Conservation (phyloP, 108 stramenopile species). For the Pseudonitzschia multiseries region DNA sequence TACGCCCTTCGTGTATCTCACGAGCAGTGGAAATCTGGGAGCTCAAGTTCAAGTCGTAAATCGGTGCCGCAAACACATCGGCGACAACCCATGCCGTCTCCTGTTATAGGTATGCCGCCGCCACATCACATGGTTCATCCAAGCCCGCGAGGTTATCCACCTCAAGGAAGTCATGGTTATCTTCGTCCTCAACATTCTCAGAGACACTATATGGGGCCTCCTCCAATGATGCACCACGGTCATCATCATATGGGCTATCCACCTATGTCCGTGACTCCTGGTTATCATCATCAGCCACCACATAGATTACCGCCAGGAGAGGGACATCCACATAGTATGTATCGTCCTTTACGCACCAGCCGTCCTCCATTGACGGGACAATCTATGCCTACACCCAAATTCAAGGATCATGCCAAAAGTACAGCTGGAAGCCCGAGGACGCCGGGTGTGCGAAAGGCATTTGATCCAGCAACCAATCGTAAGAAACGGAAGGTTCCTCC, state of each 20-base stretch:
- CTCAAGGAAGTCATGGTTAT: constrained; percentile 17
- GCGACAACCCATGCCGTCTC: constrained; percentile 26
- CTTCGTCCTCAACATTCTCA: constrained; percentile 12
- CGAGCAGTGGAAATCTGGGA: constrained; percentile 57
- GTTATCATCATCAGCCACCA: constrained; percentile 22
- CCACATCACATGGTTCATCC: constrained; percentile 38
- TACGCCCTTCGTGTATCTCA: constrained; percentile 67
- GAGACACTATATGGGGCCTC: constrained; percentile 19
- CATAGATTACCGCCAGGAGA: constrained; percentile 12
- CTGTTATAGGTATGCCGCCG: constrained; percentile 7
- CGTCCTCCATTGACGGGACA: constrained; percentile 15
- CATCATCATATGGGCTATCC: constrained; percentile 38
- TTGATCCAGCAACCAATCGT: constrained; percentile 37
- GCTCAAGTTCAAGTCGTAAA: constrained; percentile 9
- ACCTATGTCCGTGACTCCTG: constrained; percentile 38
- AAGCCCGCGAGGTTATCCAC: constrained; percentile 26
- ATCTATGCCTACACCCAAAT: neutral
- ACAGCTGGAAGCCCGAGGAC: constrained; percentile 27
- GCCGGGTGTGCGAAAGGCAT: constrained; percentile 26
- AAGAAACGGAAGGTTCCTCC: constrained; percentile 36
- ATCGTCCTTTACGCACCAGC: constrained; percentile 15
- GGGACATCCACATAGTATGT: constrained; percentile 26
- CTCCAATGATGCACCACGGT: constrained; percentile 25
- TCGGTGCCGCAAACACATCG: constrained; percentile 4
- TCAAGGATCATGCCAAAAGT: constrained; percentile 5